Base-by-base conservation (phyloP, 164 flowering plant species). In the Cinnamomum chago region DNA sequence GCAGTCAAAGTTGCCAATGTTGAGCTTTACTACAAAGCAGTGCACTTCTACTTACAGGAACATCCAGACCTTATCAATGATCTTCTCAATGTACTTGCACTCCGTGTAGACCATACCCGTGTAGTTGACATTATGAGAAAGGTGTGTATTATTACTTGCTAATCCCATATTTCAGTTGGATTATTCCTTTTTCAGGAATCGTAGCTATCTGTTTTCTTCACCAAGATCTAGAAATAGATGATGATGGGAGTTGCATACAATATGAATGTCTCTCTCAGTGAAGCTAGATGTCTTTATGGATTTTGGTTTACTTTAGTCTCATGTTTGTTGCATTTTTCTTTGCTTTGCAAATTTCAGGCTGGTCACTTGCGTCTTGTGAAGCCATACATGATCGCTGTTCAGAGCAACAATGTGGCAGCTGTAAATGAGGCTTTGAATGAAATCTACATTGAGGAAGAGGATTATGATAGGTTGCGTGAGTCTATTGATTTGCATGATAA, bases 321-420 rank as follows among this genome's bases (percentile, higher is more conserved):
- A 10, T 58, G 27, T 62, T 69, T 25, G 2, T 18, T 9, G 2
- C 18, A 7, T 47, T 30, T 62, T 68, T 24, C 40, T 20, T 25
- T 70, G 22, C 6, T 76, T 70, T 76, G 15, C 64, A 77, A 70
- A 47, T 78, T 81, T 70, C 82, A 96, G 99, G 99, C 98, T 28
- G 99, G 97, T 73, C 89, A 91, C 77, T 80, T 96, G 72, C 94
- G 79, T 78, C 97, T 96, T 79, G 90, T 96, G 73, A 96, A 94
- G 87, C 99, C 99, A 76, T 96, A 96, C 84, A 96, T 96, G 99
- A 85, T 94, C 78, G 98, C 98, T 15, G 99, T 96, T 70, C 99
- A 96, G 77, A 96, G 99, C 85, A 94, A 92, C 79, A 94, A 94
- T 82, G 93, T 94, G 3, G 80, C 93, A 74, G 97, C 99, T 68